These are phyloP conservation scores for Datura wrightii DNA, from an alignment of 257 asterid genomes.

Conservation along the genomic window DNA sequence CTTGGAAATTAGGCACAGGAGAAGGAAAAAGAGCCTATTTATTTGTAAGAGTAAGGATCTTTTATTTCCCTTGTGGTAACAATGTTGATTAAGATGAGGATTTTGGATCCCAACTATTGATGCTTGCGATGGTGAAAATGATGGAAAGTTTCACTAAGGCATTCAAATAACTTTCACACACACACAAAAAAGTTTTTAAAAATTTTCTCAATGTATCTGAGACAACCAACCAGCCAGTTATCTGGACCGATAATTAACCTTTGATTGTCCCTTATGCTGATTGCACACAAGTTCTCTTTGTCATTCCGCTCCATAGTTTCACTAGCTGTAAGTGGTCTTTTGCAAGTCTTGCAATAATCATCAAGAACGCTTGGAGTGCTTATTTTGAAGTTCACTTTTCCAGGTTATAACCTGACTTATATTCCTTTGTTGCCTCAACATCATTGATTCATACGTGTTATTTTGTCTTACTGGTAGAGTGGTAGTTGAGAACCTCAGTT, in stretches of 20 bases:
- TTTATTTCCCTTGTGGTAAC: background rate
- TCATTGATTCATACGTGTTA: background rate
- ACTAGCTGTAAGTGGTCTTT: background rate
- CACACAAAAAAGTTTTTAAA: too few relatives aligned
- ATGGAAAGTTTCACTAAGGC: background rate
- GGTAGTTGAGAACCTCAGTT: slow-evolving; percentile 8
- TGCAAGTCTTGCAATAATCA: slow-evolving; percentile 23
- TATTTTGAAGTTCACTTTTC: slow-evolving; percentile 18
- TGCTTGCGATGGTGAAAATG: background rate
- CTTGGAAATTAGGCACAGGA: slow-evolving; percentile 3
- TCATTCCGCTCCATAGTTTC: background rate
- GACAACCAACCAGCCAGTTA: slow-evolving; percentile 15
- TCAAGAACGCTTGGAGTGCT: background rate
- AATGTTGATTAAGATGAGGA: slow-evolving; percentile 6
- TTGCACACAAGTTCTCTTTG: background rate
- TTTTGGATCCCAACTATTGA: background rate
- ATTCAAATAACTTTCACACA: background rate
- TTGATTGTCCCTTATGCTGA: background rate
- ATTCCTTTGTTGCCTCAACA: background rate
- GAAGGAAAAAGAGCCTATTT: background rate
- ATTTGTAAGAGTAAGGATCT: background rate
- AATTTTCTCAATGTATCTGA: background rate
- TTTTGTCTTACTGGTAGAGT: background rate
- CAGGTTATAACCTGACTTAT: slow-evolving; percentile 5
- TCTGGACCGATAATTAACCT: background rate